Evolutionary conservation across 139 green algal species (phyloP), one percentile per base, ranked within the genome.

Genomic region (Coelastrella sp.): DNA sequence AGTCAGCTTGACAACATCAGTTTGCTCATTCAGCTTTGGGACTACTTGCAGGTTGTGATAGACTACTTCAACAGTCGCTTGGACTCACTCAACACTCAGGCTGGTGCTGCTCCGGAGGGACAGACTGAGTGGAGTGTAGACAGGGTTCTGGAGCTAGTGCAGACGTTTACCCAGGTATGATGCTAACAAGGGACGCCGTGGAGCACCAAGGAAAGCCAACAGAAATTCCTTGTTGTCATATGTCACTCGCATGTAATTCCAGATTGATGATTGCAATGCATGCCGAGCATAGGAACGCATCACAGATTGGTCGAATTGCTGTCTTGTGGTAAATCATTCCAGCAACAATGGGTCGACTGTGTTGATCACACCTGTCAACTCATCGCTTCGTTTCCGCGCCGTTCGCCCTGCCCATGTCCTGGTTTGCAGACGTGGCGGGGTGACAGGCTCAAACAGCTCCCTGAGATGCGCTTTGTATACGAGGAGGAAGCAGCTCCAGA

Each of bases 401-500:
- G 32, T 47, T 47, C 32, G 32, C 32, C 32, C 32, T 47, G 32
- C 32, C 32, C 32, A 47, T 47, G 32, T 47, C 32, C 32, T 47
- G 32, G 32, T 47, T 56, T 83, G 56, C 89, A 91, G 54, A 85
- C 65, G 2, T 97, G 95, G 95, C 92, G 93, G 32, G 20, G 77
- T 13, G 94, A 96, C 85, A 82, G 76, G 23, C 92, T 97, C 16
- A 90, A 80, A 57, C 77, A 84, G 10, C 92, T 95, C 76, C 91
- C 92, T 17, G 95, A 98, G 81, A 89, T 98, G 65, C 74, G 89
- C 59, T 97, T 97, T 89, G 94, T 92, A 17, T 97, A 97, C 54
- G 95, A 97, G 91, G 95, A 97, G 90, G 95, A 97, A 88, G 47
- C 87, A n/a, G 84, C 94, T 16, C 85, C 94, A 2, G 95, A 97